Conservation (phyloP, 495 filamentous ascomycete species). For the Cairneyella variabilis region DNA sequence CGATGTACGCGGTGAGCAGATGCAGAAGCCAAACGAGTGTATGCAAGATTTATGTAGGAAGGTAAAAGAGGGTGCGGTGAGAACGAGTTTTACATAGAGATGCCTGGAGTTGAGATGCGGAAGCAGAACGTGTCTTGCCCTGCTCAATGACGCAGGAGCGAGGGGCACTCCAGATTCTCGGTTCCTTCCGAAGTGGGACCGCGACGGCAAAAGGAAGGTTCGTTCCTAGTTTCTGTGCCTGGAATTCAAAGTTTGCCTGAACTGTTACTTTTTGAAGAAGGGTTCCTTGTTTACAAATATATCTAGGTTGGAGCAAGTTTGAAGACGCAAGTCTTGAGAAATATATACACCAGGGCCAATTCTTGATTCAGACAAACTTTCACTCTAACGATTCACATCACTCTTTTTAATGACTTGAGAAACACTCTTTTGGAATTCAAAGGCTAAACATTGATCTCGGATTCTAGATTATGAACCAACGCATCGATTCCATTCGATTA, state of each 20-base stretch:
- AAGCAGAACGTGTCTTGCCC: too few relatives aligned
- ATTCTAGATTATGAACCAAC: conserved; percentile 13
- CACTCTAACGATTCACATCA: not conserved
- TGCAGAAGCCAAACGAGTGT: too few relatives aligned
- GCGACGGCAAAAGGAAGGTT: too few relatives aligned
- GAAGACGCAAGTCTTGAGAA: not conserved
- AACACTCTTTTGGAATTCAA: conserved; percentile 1
- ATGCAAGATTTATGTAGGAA: too few relatives aligned
- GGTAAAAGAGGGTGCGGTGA: too few relatives aligned
- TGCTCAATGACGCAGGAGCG: conserved; percentile 12
- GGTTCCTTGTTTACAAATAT: not conserved
- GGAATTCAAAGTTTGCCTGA: too few relatives aligned
- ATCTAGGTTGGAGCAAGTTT: not conserved
- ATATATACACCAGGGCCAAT: not conserved
- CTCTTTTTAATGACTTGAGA: not conserved
- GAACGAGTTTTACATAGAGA: too few relatives aligned
- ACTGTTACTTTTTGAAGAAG: too few relatives aligned
- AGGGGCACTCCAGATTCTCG: not conserved
- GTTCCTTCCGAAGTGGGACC: not conserved
- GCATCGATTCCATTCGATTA: conserved; percentile 8
- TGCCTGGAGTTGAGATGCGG: too few relatives aligned
- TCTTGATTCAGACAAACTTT: too few relatives aligned
- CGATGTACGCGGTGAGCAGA: too few relatives aligned
- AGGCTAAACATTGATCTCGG: conserved; percentile 3
- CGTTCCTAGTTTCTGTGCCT: too few relatives aligned